These are phyloP conservation scores for Talaromyces proteolyticus DNA, from an alignment of 495 filamentous ascomycete genomes.

Conservation along the genomic window DNA sequence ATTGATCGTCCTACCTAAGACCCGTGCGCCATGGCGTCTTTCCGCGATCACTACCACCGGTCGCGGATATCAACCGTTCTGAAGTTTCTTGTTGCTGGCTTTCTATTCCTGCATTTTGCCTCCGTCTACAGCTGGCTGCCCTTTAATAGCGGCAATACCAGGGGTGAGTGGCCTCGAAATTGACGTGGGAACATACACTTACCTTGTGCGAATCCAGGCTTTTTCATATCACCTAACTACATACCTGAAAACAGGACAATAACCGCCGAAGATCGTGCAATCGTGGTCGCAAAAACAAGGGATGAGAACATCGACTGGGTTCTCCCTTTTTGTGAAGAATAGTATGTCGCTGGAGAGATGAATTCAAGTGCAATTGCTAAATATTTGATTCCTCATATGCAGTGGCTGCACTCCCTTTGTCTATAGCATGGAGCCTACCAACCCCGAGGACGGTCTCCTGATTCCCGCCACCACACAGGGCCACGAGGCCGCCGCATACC, in stretches of 20 bases:
- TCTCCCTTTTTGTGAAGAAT: conserved; percentile 17
- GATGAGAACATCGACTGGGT: conserved; percentile 22
- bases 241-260: neutral
- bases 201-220: neutral
- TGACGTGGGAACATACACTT: neutral
- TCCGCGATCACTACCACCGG: conserved; percentile 1
- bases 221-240: neutral
- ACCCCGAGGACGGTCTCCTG: conserved; percentile 23
- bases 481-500: conserved; percentile 34
- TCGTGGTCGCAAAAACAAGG: conserved; percentile 21
- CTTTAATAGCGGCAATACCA: neutral
- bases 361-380: neutral
- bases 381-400: neutral
- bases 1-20: neutral
- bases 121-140: conserved; percentile 5
- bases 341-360: conserved; percentile 10
- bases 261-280: conserved; percentile 5
- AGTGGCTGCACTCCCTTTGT: conserved; percentile 27
- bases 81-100: neutral
- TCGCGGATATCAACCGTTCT: conserved; percentile 1
- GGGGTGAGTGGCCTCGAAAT: neutral
- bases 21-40: neutral
- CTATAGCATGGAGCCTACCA: conserved; percentile 26
- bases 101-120: neutral
- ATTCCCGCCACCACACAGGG: conserved; percentile 25